Conservation (phyloP, 225 moss, liverwort and hornwort genomes). For the Neckera pumila region DNA sequence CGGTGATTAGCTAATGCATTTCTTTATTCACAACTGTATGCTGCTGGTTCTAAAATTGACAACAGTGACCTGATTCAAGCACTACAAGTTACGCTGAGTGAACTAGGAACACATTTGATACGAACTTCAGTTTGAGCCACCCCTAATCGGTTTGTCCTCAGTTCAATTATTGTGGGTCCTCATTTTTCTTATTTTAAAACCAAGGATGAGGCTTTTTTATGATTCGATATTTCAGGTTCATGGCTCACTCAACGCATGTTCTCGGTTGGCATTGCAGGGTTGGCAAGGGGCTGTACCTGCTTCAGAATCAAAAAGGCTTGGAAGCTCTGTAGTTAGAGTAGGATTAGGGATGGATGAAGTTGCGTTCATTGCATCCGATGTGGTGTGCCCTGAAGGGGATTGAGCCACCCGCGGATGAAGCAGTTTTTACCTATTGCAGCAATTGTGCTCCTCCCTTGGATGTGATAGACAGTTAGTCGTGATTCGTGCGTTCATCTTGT, state of each 20-base stretch:
- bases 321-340: background rate
- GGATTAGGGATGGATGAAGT: conserved; percentile 14
- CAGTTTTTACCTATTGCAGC: conserved; percentile 5
- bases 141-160: background rate
- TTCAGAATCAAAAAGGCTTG: background rate
- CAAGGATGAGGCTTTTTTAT: background rate
- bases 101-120: background rate
- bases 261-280: conserved; percentile 6
- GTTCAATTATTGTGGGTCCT: background rate
- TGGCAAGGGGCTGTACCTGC: background rate
- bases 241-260: background rate
- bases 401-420: conserved; percentile 51
- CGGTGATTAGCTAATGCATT: background rate
- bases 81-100: background rate
- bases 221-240: background rate
- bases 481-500: conserved; percentile 5
- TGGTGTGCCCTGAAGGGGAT: conserved; percentile 45
- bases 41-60: background rate
- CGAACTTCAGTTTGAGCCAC: background rate
- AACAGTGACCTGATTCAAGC: background rate
- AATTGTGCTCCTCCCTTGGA: conserved; percentile 30
- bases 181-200: background rate
- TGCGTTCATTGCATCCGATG: conserved; percentile 30
- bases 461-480: conserved; percentile 19
- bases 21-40: background rate